Base-by-base conservation (phyloP, 2,329 filamentous ascomycete species). In the Colletotrichum navitas region DNA sequence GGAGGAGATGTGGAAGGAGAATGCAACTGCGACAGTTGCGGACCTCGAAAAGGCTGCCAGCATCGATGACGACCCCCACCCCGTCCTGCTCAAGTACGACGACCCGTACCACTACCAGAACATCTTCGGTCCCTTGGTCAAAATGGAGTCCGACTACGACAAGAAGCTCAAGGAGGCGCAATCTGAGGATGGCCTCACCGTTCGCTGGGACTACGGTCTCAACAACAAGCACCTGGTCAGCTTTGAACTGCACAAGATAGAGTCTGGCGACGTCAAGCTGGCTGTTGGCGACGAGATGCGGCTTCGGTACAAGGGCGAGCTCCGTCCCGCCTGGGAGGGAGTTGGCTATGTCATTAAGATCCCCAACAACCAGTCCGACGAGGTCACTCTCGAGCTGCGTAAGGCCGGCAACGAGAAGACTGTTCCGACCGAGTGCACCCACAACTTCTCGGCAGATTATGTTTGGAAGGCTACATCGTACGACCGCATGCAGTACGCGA, bases 391-490 rank as follows among this genome's bases (percentile, higher is more conserved):
- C 74, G 96, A 99, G 81, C 85, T 99, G 79, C 93, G 96, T 76
- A 94, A 96, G 78, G 95, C 96, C 74, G 95, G 94, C 73, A 97
- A 97, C 79, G 95, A 98, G 84, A 98, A 98, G 82, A 94, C 93
- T 36, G 94, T 98, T 1, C 96, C 96, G 0, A 97, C 94, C 0
- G 95, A 99, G 78, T 96, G 95, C 81, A 97, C 95, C 0, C 94
- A 97, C 83, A 97, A 98, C 81, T 99, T 99, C 83, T 97, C 94
- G 21, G 96, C 95, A 75, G 96, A 99, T 81, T 99, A 99, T 79
- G 96, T 99, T 67, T 99, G 96, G 96, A 99, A 99, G 81, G 96
- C 97, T 18, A 99, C 97, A 0, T 98, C 95, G 0, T 99, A 99
- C 80, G 96, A 99, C 79, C 95, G 96, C 74, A 99, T 99, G 96